Base-by-base conservation (phyloP, 495 filamentous ascomycete genomes). In the Aspergillus ellipticus region DNA sequence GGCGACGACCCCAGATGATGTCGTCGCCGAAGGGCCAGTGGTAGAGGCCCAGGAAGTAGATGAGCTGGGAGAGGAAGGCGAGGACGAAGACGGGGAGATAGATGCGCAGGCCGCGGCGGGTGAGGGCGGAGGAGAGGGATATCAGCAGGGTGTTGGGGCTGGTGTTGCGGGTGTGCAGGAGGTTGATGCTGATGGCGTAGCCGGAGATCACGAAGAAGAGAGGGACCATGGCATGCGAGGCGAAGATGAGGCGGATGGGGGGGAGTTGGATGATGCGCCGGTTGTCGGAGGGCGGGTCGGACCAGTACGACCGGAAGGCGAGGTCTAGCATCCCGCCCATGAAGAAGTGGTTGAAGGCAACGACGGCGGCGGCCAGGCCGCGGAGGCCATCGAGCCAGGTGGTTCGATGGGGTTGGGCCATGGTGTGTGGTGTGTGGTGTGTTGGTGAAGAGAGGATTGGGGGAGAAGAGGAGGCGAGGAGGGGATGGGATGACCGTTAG, bases 161-260 rank as follows among this genome's bases (percentile, higher is more conserved):
- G 15, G 19, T n/a, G 21, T 53, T 21, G 19, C 50, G 33, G 6
- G 24, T 10, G 21, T 17, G 37, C 3, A 53, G 35, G 11, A 53
- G 35, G 22, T 42, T 42, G 20, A 77, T 74, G 13, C 79, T 79
- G 11, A 85, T 69, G 1, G 77, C 81, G 50, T 80, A 82, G 33
- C 82, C 82, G 9, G 81, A 83, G 21, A 86, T 81, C 42, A 85
- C 77, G 68, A 83, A 84, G 67, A 86, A 85, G 21, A 85, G 70
- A 51, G 79, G 73, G 2, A 86, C 83, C 82, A 84, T 84, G 4
- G 80, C 78, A 6, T 76, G 74, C 21, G 79, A 80, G 5, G 76
- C 75, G 65, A 78, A 82, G 11, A 85, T 55, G 22, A 85, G 65
- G 19, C 80, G 71, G 16, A 84, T 48, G 49, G 79, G 77, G 4